These are phyloP conservation scores for Mycena galopus DNA, from an alignment of 768 basidiomycete species.

Conservation along the genomic window DNA sequence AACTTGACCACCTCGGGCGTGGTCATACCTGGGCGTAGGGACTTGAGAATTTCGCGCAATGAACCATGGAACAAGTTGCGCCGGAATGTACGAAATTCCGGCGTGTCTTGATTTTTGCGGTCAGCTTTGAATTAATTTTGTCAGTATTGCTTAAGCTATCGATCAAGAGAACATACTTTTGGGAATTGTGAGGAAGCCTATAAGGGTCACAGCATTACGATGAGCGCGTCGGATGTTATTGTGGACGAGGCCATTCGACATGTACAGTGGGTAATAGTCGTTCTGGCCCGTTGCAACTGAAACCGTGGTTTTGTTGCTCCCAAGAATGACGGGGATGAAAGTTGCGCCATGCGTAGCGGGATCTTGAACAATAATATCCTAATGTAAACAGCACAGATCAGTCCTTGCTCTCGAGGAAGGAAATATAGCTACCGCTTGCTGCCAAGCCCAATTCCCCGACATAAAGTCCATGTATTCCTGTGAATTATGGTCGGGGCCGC, in stretches of 20 bases:
- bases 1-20: background rate
- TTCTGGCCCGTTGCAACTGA: too few species aligned
- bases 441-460: background rate
- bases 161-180: background rate
- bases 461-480: background rate
- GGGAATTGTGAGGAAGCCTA: background rate
- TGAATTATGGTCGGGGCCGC: background rate
- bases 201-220: background rate
- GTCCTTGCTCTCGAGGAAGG: background rate
- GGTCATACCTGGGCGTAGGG: background rate
- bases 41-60: background rate
- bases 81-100: background rate
- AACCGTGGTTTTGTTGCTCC: background rate
- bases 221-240: background rate
- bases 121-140: background rate
- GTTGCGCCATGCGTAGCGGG: background rate
- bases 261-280: too few species aligned
- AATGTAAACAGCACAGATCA: too few species aligned
- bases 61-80: background rate
- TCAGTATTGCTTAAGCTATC: too few species aligned
- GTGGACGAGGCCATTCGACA: too few species aligned
- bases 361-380: background rate
- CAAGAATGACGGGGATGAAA: background rate
- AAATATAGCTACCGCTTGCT: background rate
- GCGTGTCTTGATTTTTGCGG: background rate